Conservation (phyloP, 2,329 filamentous ascomycete genomes). For the Sporothrix humicola region DNA sequence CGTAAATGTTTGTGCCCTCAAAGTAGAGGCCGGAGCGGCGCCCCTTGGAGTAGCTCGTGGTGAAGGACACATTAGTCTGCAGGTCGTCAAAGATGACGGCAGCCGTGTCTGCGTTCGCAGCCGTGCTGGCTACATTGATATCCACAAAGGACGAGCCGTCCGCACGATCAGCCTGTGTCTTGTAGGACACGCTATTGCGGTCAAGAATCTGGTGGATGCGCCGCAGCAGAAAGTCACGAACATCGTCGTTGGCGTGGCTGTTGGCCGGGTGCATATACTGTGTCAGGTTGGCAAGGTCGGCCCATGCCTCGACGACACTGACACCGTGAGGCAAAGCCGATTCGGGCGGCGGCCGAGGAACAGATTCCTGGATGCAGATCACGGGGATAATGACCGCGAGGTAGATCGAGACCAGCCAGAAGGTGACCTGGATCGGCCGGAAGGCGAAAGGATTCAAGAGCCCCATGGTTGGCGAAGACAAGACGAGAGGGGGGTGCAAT, state of each 20-base stretch:
- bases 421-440: slow-evolving; percentile 77
- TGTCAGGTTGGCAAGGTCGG: slow-evolving; percentile 77
- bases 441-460: slow-evolving; percentile 71
- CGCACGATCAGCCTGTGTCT: slow-evolving; percentile 44
- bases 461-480: slow-evolving; percentile 36
- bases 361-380: slow-evolving; percentile 74
- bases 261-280: slow-evolving; percentile 86
- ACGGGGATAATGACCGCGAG: slow-evolving; percentile 75
- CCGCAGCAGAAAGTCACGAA: slow-evolving; percentile 75
- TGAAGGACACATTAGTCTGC: slow-evolving; percentile 76
- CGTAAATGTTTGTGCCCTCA: slow-evolving; percentile 88
- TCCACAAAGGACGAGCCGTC: neutral
- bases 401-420: slow-evolving; percentile 79
- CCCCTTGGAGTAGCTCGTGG: slow-evolving; percentile 46
- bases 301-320: slow-evolving; percentile 85
- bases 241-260: slow-evolving; percentile 78
- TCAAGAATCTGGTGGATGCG: slow-evolving; percentile 74
- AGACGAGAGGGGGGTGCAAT: too few relatives aligned
- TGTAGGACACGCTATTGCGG: slow-evolving; percentile 60
- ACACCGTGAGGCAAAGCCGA: slow-evolving; percentile 63
- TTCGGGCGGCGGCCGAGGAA: slow-evolving; percentile 68
- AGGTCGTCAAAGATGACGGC: slow-evolving; percentile 77
- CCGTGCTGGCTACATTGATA: too few relatives aligned
- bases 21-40: slow-evolving; percentile 70
- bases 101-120: slow-evolving; percentile 39